Base-by-base conservation (phyloP, 108 stramenopile genomes). In the Nannochloropsis salina region DNA sequence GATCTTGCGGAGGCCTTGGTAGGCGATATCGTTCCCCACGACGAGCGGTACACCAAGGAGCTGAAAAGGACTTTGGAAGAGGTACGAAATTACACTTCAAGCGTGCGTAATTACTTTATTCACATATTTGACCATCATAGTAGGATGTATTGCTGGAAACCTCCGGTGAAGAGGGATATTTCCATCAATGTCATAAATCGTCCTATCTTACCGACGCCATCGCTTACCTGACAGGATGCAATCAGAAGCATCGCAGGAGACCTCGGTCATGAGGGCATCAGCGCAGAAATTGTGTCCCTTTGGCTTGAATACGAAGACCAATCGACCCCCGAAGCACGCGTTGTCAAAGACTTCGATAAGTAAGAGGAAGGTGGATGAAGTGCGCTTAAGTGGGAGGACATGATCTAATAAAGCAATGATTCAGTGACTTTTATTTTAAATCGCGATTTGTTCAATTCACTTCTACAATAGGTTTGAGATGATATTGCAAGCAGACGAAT, bases 401-500 rank as follows among this genome's bases (percentile, higher is more conserved):
- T 12, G 47, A 51, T 10, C 47, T 74, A 74, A 74, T 6, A 8
- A 6, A 74, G 61, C 61, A 74, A n/a, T 15, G n/a, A 74, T 4
- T 6, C 15, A 74, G 15, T n/a, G 20, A 74, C 61, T 4, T n/a
- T n/a, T 3, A 15, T 2, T 74, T 6, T 74, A 6, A 15, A 74
- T 2, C 61, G 8, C 15, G 20, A 8, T 74, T 4, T 4, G n/a
- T n/a, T 74, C 61, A 15, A 6, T 6, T 74, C 20, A 15, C 61
- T 6, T n/a, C 61, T 74, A 74, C 61, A 6, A 74, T 74, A 74
- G 61, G n/a, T 80, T 91, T 11, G 91, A 91, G 85, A 91, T 91
- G 91, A 91, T 91, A 21, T 82, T 91, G 1, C 91, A 91, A 47
- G 91, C 91, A 41, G 90, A 91, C 51, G 91, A 91, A 40, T 91